Evolutionary conservation across 306 rosid species (phyloP).

Genomic region (Echinosophora koreensis): DNA sequence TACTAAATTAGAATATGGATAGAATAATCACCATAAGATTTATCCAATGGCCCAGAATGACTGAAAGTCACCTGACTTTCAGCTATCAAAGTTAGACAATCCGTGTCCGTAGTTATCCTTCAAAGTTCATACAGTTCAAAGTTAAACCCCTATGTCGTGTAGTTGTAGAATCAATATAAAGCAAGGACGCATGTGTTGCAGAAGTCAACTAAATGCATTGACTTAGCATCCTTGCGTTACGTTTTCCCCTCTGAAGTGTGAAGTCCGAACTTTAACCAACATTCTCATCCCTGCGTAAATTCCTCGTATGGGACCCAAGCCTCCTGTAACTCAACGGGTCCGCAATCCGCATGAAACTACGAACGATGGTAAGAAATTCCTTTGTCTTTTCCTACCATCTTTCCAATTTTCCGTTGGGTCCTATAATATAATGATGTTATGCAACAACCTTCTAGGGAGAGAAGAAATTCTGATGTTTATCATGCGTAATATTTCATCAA

Average conservation of each 20-base stretch:
- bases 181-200: constrained; percentile 13
- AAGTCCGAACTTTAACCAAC: constrained; percentile 47
- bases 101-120: too few relatives aligned
- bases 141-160: neutral
- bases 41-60: too few relatives aligned
- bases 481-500: too few relatives aligned
- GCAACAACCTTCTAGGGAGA: too few relatives aligned
- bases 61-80: too few relatives aligned
- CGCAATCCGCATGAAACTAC: neutral
- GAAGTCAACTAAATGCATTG: constrained; percentile 43
- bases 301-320: constrained; percentile 47
- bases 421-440: neutral
- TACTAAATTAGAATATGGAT: too few relatives aligned
- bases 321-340: constrained; percentile 18
- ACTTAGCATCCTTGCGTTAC: constrained; percentile 20
- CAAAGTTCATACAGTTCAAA: too few relatives aligned
- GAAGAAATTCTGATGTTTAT: too few relatives aligned
- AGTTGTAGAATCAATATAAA: neutral
- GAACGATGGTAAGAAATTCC: neutral
- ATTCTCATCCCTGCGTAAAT: constrained; percentile 50
- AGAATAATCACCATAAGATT: too few relatives aligned
- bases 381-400: neutral
- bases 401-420: constrained; percentile 2
- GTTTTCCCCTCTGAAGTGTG: constrained; percentile 20
- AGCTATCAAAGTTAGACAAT: too few relatives aligned